Base-by-base conservation (phyloP, 257 asterid genomes). In the Plantago elongata region DNA sequence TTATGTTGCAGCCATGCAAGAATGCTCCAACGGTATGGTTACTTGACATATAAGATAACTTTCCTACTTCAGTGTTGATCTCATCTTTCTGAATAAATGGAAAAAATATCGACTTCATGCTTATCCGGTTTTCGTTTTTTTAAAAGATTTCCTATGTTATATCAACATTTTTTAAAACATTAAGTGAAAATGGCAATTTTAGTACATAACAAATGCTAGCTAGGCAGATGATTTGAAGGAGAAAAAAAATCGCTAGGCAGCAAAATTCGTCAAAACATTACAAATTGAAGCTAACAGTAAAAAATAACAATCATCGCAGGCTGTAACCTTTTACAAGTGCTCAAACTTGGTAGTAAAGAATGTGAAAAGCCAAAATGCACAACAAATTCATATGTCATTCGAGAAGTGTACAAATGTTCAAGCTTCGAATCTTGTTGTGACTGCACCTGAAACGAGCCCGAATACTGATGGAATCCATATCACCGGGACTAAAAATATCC, bases 391-490 rank as follows among this genome's bases (percentile, higher is more conserved):
- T 65, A 9, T 84, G 40, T 66, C 85, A 1, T 70, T 90, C 51
- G 84, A 85, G 49, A 61, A 34, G 62, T 85, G 94, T 29, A 43
- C 3, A 9, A 68, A 71, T 62, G 91, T 85, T 13, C 58, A 58
- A 14, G 94, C 77, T 34, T 79, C 88, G 4, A 75, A 79, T 15
- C 70, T 85, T 11, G 63, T 18, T 8, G 85, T 90, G 59, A 73
- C 16, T 14, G 55, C 95, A 37, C 96, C 98, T 0, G 82, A 51
- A 67, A 56, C 46, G 9, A 85, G 94, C 61, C 96, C 98, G 12
- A 90, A 90, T 40, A 90, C 98, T 8, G 98, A 90, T 60, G 98
- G 96, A 50, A 88, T 90, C 16, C 96, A 90, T 71, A 64, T 90
- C 15, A 61, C 89, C 0, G 38, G 16, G n/a, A 81, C 91, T 11